Conservation (phyloP, 2,329 filamentous ascomycete species). For the Penicillium sp. region DNA sequence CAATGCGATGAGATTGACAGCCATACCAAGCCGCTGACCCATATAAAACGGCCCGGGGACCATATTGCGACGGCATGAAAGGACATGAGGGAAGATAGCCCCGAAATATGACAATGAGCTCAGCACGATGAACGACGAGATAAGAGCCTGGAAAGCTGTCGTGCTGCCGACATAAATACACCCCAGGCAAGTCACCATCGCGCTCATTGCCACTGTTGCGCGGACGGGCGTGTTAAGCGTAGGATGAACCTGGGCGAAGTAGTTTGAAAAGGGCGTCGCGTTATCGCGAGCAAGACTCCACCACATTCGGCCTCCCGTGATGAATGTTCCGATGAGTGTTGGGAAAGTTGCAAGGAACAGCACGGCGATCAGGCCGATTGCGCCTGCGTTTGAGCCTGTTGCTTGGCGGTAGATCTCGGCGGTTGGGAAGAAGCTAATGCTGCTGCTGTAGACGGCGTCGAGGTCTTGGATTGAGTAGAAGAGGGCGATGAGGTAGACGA, state of each 20-base stretch:
- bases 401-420: constrained; percentile 65
- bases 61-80: constrained; percentile 48
- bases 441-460: constrained; percentile 52
- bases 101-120: constrained; percentile 59
- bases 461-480: constrained; percentile 41
- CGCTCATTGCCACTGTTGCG: constrained; percentile 53
- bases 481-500: constrained; percentile 50
- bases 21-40: constrained; percentile 48
- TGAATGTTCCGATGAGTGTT: constrained; percentile 54
- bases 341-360: constrained; percentile 54
- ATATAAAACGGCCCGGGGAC: constrained; percentile 60
- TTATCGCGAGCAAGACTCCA: constrained; percentile 61
- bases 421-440: constrained; percentile 55
- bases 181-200: constrained; percentile 57
- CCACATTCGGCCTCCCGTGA: constrained; percentile 57
- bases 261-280: constrained; percentile 54
- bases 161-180: constrained; percentile 65
- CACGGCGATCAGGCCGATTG: constrained; percentile 54
- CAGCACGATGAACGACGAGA: constrained; percentile 59
- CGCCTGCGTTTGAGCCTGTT: constrained; percentile 52
- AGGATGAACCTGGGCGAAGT: constrained; percentile 49
- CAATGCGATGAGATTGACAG: constrained; percentile 53
- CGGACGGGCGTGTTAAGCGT: constrained; percentile 54
- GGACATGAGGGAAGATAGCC: constrained; percentile 59
- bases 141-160: constrained; percentile 66